Evolutionary conservation across 2,329 filamentous ascomycete genomes (phyloP).

Genomic region (Scleromitrula shiraiana): DNA sequence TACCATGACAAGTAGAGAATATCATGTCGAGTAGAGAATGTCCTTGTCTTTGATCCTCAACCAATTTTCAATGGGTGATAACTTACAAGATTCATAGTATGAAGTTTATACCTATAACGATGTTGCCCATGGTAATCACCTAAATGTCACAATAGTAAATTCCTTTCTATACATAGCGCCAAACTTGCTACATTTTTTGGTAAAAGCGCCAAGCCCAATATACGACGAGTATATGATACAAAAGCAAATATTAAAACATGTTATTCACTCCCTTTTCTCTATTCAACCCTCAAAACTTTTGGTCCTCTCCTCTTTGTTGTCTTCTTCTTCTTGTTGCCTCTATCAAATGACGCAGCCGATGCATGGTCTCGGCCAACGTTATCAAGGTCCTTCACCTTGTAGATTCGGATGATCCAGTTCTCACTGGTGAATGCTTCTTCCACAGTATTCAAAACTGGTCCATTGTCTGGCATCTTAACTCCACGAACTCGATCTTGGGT

Average conservation of each 20-base stretch:
- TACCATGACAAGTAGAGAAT: too few relatives aligned
- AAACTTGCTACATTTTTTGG: conserved; percentile 18
- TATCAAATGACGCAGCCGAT: conserved; percentile 60
- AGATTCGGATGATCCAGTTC: conserved; percentile 99
- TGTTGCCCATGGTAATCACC: not conserved
- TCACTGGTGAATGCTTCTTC: conserved; percentile 98
- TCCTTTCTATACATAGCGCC: conserved; percentile 20
- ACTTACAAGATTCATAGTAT: too few relatives aligned
- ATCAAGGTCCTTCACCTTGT: conserved; percentile 99
- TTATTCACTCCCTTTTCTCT: too few relatives aligned
- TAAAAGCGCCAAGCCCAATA: conserved; percentile 11
- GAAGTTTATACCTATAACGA: not conserved
- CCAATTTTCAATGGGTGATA: too few relatives aligned
- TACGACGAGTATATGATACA: conserved; percentile 27
- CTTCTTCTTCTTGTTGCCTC: conserved; percentile 80
- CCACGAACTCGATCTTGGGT: conserved; percentile 84
- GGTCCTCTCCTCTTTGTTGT: conserved; percentile 62
- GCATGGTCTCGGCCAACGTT: conserved; percentile 88
- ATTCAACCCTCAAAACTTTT: conserved; percentile 65
- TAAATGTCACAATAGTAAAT: conserved; percentile 17
- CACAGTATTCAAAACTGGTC: conserved; percentile 77
- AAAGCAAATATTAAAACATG: conserved; percentile 11
- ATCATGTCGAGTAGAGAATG: too few relatives aligned
- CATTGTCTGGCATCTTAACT: conserved; percentile 69
- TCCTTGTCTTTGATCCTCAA: too few relatives aligned